phyloP scores from a whole-genome alignment of 768 basidiomycete genomes.

The Grammothele lineata region DNA sequence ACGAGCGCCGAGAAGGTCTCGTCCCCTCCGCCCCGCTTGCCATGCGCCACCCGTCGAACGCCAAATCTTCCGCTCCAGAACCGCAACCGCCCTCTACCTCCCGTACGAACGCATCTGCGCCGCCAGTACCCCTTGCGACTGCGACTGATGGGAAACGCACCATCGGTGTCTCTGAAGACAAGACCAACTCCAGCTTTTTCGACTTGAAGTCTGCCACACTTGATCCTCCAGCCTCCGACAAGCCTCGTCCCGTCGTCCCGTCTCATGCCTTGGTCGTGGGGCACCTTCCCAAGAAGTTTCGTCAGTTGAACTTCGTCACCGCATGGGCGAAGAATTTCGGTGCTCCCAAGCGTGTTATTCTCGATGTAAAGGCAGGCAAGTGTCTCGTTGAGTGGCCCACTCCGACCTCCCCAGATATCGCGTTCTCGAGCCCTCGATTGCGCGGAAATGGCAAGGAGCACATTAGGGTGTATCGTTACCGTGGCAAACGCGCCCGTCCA shows the following conservation, averaged over 20 bases:
- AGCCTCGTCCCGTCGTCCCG: background rate
- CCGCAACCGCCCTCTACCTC: too few relatives aligned
- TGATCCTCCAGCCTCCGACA: background rate
- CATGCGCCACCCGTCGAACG: background rate
- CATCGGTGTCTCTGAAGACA: conserved; percentile 18
- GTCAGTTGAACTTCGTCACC: conserved; percentile 17
- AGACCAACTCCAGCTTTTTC: conserved; percentile 5
- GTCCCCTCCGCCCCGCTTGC: too few relatives aligned
- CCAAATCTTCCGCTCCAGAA: too few relatives aligned
- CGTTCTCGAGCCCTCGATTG: conserved; percentile 19
- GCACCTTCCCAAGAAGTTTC: conserved; percentile 23
- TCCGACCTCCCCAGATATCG: conserved; percentile 12
- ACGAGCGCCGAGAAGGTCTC: too few relatives aligned
- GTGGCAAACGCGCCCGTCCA: too few relatives aligned
- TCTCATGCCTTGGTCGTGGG: conserved; percentile 23
- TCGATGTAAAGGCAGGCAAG: conserved; percentile 19
- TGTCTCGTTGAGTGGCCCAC: conserved; percentile 23
- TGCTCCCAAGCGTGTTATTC: conserved; percentile 9
- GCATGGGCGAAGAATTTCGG: conserved; percentile 19
- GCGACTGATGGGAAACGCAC: too few relatives aligned
- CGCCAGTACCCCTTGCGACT: too few relatives aligned
- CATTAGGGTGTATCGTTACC: conserved; percentile 26
- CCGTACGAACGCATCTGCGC: too few relatives aligned
- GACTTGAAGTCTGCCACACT: conserved; percentile 7
- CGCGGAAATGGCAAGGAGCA: conserved; percentile 24